Percentiles rank a stretch among this genome's conserved stretches.
These are phyloP conservation scores for Xylaria cubensis DNA, from an alignment of 495 filamentous ascomycete genomes.

Conservation along the genomic window DNA sequence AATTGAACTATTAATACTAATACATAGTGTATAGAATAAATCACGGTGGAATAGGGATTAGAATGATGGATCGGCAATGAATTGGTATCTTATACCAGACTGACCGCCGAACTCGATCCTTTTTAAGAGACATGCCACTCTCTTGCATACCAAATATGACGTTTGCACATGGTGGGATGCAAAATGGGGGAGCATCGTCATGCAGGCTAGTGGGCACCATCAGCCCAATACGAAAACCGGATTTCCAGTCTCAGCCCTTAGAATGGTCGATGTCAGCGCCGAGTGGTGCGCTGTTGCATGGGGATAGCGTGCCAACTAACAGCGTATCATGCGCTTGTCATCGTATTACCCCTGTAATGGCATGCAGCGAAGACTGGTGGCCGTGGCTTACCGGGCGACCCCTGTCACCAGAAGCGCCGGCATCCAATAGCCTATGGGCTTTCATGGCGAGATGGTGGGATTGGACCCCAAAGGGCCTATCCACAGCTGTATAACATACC, in stretches of 20 bases:
- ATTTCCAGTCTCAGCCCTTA: slow-evolving; percentile 11
- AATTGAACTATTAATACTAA: slow-evolving; percentile 4
- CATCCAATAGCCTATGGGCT: not conserved
- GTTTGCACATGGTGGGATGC: slow-evolving; percentile 17
- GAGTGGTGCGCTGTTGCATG: slow-evolving; percentile 12
- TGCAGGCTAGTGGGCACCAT: slow-evolving; percentile 21
- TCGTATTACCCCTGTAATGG: slow-evolving; percentile 26
- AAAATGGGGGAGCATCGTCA: slow-evolving; percentile 19
- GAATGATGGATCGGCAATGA: not conserved
- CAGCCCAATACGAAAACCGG: slow-evolving; percentile 29
- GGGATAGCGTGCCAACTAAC: slow-evolving; percentile 10
- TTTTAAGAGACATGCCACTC: slow-evolving; percentile 9
- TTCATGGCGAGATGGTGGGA: not conserved
- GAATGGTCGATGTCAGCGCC: slow-evolving; percentile 10
- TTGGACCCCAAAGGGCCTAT: slow-evolving; percentile 5
- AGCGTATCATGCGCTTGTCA: slow-evolving; percentile 27
- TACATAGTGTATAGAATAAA: not conserved
- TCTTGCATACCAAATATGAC: slow-evolving; percentile 10
- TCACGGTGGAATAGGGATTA: not conserved
- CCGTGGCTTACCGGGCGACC: slow-evolving; percentile 9
- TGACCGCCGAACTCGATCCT: slow-evolving; percentile 8
- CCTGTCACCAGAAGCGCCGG: slow-evolving; percentile 8
- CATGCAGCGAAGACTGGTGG: slow-evolving; percentile 18
- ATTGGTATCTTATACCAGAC: slow-evolving; percentile 21
- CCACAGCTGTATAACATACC: slow-evolving; percentile 11